Evolutionary conservation across 2,329 filamentous ascomycete genomes (phyloP).

Genomic region (Penicillium sp.): DNA sequence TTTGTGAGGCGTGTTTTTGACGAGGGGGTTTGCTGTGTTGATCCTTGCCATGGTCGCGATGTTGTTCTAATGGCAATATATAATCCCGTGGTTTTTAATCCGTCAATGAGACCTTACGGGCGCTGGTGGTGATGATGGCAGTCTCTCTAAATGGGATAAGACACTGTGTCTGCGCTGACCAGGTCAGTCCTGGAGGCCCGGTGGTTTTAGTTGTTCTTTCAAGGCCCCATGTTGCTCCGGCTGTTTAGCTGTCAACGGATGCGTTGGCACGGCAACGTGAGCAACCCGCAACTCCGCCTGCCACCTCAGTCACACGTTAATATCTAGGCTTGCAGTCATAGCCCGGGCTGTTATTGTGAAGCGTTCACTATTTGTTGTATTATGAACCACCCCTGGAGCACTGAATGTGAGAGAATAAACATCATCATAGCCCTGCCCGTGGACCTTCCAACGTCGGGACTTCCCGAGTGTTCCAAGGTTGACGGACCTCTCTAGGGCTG

Average conservation of each 20-base stretch:
- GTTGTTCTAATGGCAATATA: neutral
- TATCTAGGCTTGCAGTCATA: neutral
- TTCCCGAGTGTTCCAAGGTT: neutral
- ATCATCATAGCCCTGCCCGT: neutral
- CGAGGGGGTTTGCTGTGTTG: conserved; percentile 23
- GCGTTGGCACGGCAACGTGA: conserved; percentile 6
- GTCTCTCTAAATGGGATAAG: too few species aligned
- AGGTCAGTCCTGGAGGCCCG: neutral
- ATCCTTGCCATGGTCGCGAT: conserved; percentile 27
- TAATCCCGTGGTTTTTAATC: neutral
- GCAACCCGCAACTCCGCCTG: neutral
- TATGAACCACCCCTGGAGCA: neutral
- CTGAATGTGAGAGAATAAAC: neutral
- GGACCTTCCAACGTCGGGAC: neutral
- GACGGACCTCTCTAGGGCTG: neutral
- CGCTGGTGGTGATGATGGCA: neutral
- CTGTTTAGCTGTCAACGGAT: conserved; percentile 5
- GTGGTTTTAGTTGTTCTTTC: neutral
- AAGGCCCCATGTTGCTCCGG: neutral
- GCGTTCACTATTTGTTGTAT: too few species aligned
- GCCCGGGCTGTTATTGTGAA: neutral
- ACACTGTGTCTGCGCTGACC: neutral
- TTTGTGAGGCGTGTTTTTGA: neutral
- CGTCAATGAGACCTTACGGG: neutral
- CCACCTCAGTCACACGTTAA: neutral